These are phyloP conservation scores for Lagenaria siceraria DNA, from an alignment of 306 rosid genomes.

Conservation along the genomic window DNA sequence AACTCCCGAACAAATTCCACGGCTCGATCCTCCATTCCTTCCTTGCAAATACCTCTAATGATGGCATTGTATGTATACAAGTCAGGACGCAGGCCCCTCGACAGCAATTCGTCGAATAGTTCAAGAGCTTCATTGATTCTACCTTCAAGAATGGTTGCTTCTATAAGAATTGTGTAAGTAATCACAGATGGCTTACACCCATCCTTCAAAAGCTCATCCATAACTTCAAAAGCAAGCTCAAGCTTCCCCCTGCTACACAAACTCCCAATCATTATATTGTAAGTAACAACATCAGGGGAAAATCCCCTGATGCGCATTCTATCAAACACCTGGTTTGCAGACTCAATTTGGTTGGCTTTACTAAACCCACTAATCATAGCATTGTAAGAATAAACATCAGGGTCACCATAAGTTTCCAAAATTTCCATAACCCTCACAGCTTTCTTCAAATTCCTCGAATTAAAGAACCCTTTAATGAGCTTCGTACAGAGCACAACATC, in stretches of 20 bases:
- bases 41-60: conserved; percentile 61
- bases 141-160: conserved; percentile 58
- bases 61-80: conserved; percentile 55
- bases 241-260: conserved; percentile 59
- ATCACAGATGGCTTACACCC: conserved; percentile 62
- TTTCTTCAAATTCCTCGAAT: conserved; percentile 34
- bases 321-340: conserved; percentile 49
- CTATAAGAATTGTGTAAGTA: conserved; percentile 75
- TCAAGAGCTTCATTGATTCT: conserved; percentile 50
- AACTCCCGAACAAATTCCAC: conserved; percentile 35
- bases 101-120: conserved; percentile 66
- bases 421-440: conserved; percentile 62
- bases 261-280: conserved; percentile 69
- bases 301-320: conserved; percentile 60
- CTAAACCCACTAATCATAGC: conserved; percentile 62
- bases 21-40: conserved; percentile 61
- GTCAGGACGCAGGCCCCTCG: conserved; percentile 58
- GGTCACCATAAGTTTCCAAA: conserved; percentile 61
- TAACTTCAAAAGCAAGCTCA: conserved; percentile 32
- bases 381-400: conserved; percentile 69
- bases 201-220: conserved; percentile 55
- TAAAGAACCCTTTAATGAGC: conserved; percentile 65
- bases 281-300: conserved; percentile 63
- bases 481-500: conserved; percentile 61
- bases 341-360: conserved; percentile 43